Base-by-base conservation (phyloP, 495 filamentous ascomycete species). In the Talaromyces thailandensis region DNA sequence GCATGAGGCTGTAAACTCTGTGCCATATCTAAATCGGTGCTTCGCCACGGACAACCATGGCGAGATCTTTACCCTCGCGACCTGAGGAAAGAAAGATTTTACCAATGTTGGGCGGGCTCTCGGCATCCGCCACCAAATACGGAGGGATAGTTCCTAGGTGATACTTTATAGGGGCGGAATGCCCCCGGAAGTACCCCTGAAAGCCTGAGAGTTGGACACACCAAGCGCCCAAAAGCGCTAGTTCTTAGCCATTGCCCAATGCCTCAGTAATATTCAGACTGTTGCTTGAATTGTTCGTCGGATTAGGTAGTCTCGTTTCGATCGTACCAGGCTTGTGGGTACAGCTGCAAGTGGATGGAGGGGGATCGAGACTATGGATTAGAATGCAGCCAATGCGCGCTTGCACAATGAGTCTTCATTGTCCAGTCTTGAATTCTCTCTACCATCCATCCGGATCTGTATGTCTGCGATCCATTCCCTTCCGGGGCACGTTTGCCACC, bases 311-410 rank as follows among this genome's bases (percentile, higher is more conserved):
- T 40, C 14, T 5, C 14, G 14, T 14, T 40, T 40, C 35, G 35
- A 40, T 14, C 16, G 16, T 14, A 16, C 16, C 35, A 40, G 11
- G 9, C 14, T 14, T 12, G 32, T 9, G 32, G 32, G 0, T 28
- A 50, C 3, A 29, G 28, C 28, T n/a, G n/a, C n/a, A n/a, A 51
- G 23, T 52, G 48, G 50, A 53, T 53, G 8, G 50, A 53, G 50
- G 11, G 28, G 24, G 14, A 53, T 21, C 24, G 23, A 28, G 50
- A 28, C 11, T 57, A 57, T 35, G 55, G 55, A 57, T 57, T 57
- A 25, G 55, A 57, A 57, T 57, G 55, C 14, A 57, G 55, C 55
- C 55, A 57, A 35, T 57, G 55, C 12, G 55, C 55, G 14, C 18
- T 31, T 57, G 28, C 16, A 57, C 55, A 57, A 23, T 31, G 14